Percentiles rank a stretch among this genome's conserved stretches.
These are phyloP conservation scores for Xylaria sp. DNA, from an alignment of 495 filamentous ascomycete genomes.

Conservation along the genomic window DNA sequence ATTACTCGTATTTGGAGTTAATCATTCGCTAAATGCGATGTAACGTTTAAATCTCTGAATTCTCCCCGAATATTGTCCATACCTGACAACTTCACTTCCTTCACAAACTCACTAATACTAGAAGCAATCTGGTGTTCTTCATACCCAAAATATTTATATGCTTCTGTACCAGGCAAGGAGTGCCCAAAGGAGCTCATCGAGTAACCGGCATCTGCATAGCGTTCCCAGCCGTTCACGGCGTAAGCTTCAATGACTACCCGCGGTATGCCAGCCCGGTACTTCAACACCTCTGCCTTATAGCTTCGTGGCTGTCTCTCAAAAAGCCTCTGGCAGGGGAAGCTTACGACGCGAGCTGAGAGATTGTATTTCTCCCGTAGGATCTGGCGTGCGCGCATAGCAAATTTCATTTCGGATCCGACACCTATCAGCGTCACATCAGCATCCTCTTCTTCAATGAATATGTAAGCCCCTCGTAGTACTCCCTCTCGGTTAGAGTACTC, in stretches of 20 bases:
- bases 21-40: too few species aligned
- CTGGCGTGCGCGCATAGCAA: constrained; percentile 38
- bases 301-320: constrained; percentile 59
- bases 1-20: too few species aligned
- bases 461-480: constrained; percentile 43
- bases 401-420: constrained; percentile 42
- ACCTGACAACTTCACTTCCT: too few species aligned
- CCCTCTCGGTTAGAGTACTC: constrained; percentile 34
- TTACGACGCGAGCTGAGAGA: constrained; percentile 57
- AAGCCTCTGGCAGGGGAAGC: constrained; percentile 61
- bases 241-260: constrained; percentile 63
- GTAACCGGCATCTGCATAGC: constrained; percentile 62
- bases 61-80: too few species aligned
- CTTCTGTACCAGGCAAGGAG: constrained; percentile 58
- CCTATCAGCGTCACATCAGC: constrained; percentile 45
- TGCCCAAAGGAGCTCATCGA: constrained; percentile 55
- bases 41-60: too few species aligned
- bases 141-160: constrained; percentile 63
- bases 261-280: constrained; percentile 49
- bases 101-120: too few species aligned
- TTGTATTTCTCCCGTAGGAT: constrained; percentile 27
- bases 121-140: constrained; percentile 51
- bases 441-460: constrained; percentile 40
- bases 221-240: constrained; percentile 63
- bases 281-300: constrained; percentile 51